Evolutionary conservation across 2,329 filamentous ascomycete species (phyloP).

Genomic region (Cercospora sp.): DNA sequence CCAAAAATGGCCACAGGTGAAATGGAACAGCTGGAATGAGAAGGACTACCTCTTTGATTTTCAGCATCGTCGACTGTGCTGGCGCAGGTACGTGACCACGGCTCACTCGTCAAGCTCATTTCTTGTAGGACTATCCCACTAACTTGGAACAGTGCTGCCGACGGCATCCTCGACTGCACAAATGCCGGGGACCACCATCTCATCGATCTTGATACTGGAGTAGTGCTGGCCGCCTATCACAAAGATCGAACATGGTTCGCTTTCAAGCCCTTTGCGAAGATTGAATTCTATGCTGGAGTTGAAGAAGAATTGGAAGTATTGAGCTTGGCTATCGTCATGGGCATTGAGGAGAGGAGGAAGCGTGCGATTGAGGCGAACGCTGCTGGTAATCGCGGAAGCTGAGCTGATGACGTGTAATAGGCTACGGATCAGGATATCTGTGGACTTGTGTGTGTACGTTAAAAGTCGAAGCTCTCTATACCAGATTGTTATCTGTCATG

Average conservation of each 20-base stretch:
- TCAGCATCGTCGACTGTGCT: not conserved
- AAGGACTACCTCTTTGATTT: not conserved
- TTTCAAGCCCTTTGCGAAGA: conserved; percentile 1
- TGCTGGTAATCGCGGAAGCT: not conserved
- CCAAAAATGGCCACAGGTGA: conserved; percentile 1
- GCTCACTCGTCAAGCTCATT: not conserved
- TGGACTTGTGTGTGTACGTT: not conserved
- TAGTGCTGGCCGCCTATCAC: conserved; percentile 1
- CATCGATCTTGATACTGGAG: conserved; percentile 4
- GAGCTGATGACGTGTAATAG: not conserved
- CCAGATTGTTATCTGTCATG: not conserved
- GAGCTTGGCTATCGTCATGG: conserved; percentile 7
- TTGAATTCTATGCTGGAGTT: not conserved
- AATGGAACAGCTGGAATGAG: conserved; percentile 3
- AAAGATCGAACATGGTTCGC: conserved; percentile 6
- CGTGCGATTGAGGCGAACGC: not conserved
- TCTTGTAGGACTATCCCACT: not conserved
- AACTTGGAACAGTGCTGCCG: not conserved
- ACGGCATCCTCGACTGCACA: not conserved
- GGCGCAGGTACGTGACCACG: not conserved
- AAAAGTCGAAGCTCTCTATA: not conserved
- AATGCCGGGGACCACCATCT: not conserved
- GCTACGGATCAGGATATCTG: not conserved
- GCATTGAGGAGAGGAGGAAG: not conserved
- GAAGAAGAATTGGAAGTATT: conserved; percentile 3